Evolutionary conservation across 2,329 filamentous ascomycete genomes (phyloP), one percentile per base, ranked within the genome.

Genomic region (Apiospora rasikravindrae): DNA sequence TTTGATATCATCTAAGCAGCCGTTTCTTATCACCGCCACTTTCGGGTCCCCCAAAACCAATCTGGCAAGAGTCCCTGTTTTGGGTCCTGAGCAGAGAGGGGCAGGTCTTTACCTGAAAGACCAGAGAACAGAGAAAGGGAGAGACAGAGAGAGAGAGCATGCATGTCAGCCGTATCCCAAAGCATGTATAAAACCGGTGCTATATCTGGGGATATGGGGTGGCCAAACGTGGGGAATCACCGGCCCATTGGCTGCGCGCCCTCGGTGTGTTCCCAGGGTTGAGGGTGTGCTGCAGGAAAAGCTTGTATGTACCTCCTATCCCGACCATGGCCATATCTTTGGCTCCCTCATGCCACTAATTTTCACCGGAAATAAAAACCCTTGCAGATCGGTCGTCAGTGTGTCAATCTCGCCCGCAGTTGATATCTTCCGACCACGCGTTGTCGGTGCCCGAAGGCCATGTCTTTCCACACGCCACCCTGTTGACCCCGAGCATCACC

Each of bases 271-370:
- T 24, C 57, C 57, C n/a, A 37, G 57, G 33, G 57, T 40, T 2
- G 57, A 40, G 57, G 33, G 57, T 64, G 57, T 37, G 57, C 29
- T 64, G 57, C 57, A 64, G 10, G 57, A 64, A 64, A 64, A 64
- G 57, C 57, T 64, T 64, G 57, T 64, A 64, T 64, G 57, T 64
- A 64, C 57, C 40, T 40, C 57, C 57, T 61, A 64, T 40, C 57
- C 33, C 19, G 22, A 64, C 29, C 29, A 40, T 40, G 29, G 16
- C 29, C 53, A 37, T 64, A 29, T 64, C 53, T 40, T 64, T 64
- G 53, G 53, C 29, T 64, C 53, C 29, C 16, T 37, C 40, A 64
- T 4, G 57, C 57, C 57, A 64, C 57, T 61, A 64, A 64, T 16
- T 64, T 40, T 40, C 29, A 40, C 57, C 33, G 57, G 57, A 10